Conservation (phyloP, 1,284 basidiomycete species). For the Schizophyllum amplum region DNA sequence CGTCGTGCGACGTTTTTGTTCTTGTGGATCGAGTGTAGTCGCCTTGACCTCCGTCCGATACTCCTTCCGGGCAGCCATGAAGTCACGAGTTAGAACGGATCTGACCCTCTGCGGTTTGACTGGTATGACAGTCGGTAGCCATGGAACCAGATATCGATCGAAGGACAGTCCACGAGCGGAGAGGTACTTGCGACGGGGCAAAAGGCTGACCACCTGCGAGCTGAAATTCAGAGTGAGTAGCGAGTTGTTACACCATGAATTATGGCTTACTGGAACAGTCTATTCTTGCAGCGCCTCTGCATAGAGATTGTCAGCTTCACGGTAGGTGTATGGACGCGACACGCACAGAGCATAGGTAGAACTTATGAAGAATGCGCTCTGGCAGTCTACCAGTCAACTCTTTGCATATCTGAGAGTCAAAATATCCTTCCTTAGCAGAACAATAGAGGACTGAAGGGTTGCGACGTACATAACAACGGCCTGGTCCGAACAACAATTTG, state of each 20-base stretch:
- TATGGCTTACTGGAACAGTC: neutral
- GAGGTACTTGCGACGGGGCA: neutral
- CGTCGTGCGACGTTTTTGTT: neutral
- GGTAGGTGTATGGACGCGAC: too few relatives aligned
- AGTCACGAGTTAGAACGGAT: neutral
- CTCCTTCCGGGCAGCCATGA: neutral
- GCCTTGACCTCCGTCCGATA: neutral
- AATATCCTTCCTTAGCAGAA: too few relatives aligned
- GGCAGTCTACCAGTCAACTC: neutral
- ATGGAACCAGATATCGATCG: neutral
- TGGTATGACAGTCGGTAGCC: neutral
- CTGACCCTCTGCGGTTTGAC: neutral
- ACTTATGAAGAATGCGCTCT: neutral
- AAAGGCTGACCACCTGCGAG: neutral
- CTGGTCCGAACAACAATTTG: neutral
- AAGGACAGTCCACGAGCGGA: neutral
- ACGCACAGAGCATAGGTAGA: neutral
- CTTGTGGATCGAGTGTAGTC: neutral
- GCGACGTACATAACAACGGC: neutral
- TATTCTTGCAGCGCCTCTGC: neutral
- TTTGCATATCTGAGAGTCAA: neutral
- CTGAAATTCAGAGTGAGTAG: too few relatives aligned
- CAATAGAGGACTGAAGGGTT: neutral
- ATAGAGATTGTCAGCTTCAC: neutral
- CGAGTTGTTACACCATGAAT: neutral